Base-by-base conservation (phyloP, 768 basidiomycete species). In the Boletus rubroflammeus region DNA sequence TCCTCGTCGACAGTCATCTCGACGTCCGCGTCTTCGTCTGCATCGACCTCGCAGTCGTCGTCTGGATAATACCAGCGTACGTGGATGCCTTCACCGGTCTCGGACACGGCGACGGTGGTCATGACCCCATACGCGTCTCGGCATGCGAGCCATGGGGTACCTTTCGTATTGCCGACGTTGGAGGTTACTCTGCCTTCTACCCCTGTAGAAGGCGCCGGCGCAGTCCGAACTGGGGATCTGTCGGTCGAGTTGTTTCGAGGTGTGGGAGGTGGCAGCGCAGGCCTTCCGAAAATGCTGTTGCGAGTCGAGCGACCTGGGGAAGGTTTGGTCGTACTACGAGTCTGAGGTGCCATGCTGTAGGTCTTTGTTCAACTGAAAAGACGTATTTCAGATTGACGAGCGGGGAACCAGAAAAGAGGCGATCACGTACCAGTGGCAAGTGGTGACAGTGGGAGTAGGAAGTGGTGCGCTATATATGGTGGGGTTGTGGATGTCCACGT, bases 331-430 rank as follows among this genome's bases (percentile, higher is more conserved):
- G 53, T 15, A 29, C 58, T 68, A 19, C 63, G 61, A 0, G 67
- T 67, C 42, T 56, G 62, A 36, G 67, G 68, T n/a, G 67, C 54
- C 67, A 69, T 69, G 28, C 10, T 41, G 35, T 46, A 29, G 2
- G 50, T 55, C 8, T 6, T 28, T 40, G 56, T 32, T 50, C 23
- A 17, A 35, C 38, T 54, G 8, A 31, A 15, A 0, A 9, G 14
- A 3, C 3, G 21, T 1, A 3, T 41, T 34, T 54, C 32, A 54
- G 36, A 31, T 14, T 6, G 5, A 31, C 25, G 47, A 39, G 29
- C 10, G 36, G 44, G 47, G 36, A 25, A 15, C 4, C 21, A 19
- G 15, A 25, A 28, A 5, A 19, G 36, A 45, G 14, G 34, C 6
- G 47, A 19, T 21, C 21, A 47, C 61, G 0, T 44, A 62, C 61